phyloP scores from a whole-genome alignment of 169 alveolate species.

The Cyclospora cayetanensis region DNA sequence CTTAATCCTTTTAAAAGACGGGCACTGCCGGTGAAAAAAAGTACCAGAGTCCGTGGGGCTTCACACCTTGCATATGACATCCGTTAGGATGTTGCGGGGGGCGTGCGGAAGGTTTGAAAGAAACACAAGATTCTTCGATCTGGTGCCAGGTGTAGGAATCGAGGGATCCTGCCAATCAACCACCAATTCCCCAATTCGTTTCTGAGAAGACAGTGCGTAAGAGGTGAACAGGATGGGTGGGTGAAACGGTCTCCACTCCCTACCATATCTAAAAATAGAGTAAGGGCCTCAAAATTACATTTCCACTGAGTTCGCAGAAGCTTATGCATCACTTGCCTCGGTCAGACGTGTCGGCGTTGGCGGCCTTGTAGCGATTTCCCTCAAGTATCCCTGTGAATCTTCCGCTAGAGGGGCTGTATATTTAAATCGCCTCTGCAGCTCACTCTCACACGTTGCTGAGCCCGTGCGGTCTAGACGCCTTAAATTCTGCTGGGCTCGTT shows the following conservation, averaged over 20 bases:
- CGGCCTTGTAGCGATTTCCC: slow-evolving; percentile 65
- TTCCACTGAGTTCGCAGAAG: not conserved
- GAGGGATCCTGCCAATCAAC: slow-evolving; percentile 64
- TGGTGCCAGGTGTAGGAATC: slow-evolving; percentile 57
- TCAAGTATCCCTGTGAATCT: not conserved
- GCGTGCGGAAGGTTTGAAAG: slow-evolving; percentile 71
- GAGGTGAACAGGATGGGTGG: not conserved
- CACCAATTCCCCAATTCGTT: slow-evolving; percentile 67
- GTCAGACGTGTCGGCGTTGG: slow-evolving; percentile 70
- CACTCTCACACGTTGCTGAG: not conserved
- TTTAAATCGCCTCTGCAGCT: not conserved
- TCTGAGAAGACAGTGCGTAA: not conserved
- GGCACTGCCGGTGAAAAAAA: not conserved
- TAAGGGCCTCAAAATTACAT: not conserved
- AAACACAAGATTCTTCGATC: slow-evolving; percentile 66
- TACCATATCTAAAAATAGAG: not conserved
- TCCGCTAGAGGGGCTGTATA: slow-evolving; percentile 6
- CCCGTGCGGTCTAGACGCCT: not conserved
- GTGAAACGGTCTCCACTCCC: not conserved
- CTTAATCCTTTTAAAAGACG: not conserved
- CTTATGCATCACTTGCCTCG: slow-evolving; percentile 37
- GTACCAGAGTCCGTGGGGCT: not conserved
- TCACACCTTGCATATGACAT: slow-evolving; percentile 49
- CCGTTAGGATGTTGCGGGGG: slow-evolving; percentile 46
- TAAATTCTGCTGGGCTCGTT: not conserved